Evolutionary conservation across 495 filamentous ascomycete species (phyloP).

Genomic region (Trichoderma gamsii): DNA sequence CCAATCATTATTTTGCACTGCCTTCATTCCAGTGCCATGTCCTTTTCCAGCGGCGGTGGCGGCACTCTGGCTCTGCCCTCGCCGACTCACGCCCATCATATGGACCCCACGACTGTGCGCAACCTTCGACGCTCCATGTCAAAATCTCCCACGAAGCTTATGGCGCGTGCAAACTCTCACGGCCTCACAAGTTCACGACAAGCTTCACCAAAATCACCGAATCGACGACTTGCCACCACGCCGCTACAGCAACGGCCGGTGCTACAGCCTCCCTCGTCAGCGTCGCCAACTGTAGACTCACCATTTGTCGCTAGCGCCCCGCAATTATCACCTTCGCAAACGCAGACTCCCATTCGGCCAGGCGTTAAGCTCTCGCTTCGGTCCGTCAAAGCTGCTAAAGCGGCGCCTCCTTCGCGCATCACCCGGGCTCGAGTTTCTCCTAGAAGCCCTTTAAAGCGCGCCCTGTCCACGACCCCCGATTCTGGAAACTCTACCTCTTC

Average conservation of each 20-base stretch:
- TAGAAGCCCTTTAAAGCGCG: conserved; percentile 70
- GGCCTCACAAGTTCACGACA: conserved; percentile 23
- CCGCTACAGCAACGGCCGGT: conserved; percentile 7
- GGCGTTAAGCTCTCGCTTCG: conserved; percentile 49
- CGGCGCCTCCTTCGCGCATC: conserved; percentile 39
- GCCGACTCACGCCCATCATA: conserved; percentile 72
- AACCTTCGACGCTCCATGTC: conserved; percentile 79
- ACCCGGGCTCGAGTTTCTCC: conserved; percentile 54
- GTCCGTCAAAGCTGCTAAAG: conserved; percentile 40
- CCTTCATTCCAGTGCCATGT: conserved; percentile 25
- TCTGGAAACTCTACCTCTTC: conserved; percentile 50
- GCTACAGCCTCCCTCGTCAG: conserved; percentile 17
- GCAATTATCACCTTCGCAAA: conserved; percentile 25
- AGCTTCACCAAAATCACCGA: conserved; percentile 24
- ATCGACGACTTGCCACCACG: conserved; percentile 16
- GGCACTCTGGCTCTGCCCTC: conserved; percentile 77
- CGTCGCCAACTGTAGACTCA: neutral
- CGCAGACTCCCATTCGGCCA: conserved; percentile 35
- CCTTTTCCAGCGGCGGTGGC: conserved; percentile 51
- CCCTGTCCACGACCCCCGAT: conserved; percentile 60
- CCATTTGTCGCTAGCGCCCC: neutral
- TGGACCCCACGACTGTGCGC: conserved; percentile 70
- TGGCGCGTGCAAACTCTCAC: conserved; percentile 49
- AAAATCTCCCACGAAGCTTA: conserved; percentile 79
- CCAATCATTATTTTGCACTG: conserved; percentile 12